phyloP scores from a whole-genome alignment of 345 rosid genomes.

The Carallia brachiata region DNA sequence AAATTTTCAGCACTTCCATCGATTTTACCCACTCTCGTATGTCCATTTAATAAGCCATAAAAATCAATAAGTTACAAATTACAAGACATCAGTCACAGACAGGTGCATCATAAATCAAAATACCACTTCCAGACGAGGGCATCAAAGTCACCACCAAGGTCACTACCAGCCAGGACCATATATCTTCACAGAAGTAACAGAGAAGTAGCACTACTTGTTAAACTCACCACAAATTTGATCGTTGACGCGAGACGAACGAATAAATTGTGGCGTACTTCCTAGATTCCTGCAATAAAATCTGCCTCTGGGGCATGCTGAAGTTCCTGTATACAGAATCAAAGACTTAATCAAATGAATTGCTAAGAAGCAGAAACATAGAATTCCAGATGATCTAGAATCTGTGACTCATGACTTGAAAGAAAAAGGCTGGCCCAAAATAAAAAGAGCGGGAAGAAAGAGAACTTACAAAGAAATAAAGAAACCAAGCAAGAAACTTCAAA shows the following conservation, averaged over 20 bases:
- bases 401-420: neutral
- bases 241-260: conserved; percentile 56
- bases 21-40: neutral
- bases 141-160: neutral
- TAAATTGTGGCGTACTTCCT: conserved; percentile 56
- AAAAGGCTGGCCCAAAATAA: neutral
- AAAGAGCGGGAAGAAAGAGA: neutral
- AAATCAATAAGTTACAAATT: neutral
- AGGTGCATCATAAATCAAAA: neutral
- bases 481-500: neutral
- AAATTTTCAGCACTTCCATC: neutral
- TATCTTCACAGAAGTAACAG: neutral
- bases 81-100: conserved; percentile 9
- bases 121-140: neutral
- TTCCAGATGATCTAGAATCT: neutral
- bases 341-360: conserved; percentile 11
- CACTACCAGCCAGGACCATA: conserved; percentile 2
- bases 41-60: neutral
- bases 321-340: conserved; percentile 53
- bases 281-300: conserved; percentile 63
- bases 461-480: neutral
- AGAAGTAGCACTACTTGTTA: neutral
- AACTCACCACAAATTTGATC: conserved; percentile 59
- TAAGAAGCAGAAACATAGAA: neutral
- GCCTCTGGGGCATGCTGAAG: conserved; percentile 61